These are phyloP conservation scores for Neopestalotiopsis rosae DNA, from an alignment of 2,329 filamentous ascomycete genomes.

Conservation along the genomic window DNA sequence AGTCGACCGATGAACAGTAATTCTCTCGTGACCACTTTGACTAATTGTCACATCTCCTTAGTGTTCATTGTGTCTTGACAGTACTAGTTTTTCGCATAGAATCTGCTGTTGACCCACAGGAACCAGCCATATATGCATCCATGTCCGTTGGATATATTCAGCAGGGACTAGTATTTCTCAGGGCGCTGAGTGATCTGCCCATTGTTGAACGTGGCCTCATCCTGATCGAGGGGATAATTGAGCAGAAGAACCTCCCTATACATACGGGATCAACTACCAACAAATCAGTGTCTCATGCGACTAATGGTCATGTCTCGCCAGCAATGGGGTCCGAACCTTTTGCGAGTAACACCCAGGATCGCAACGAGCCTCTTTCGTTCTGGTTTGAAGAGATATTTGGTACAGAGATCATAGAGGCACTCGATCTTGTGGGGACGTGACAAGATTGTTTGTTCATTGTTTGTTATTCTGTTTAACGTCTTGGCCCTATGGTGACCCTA, in stretches of 20 bases:
- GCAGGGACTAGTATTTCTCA: background rate
- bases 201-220: background rate
- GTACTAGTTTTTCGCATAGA: background rate
- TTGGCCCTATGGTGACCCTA: too few species aligned
- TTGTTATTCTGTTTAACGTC: background rate
- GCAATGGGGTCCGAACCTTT: too few species aligned
- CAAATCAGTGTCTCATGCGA: background rate
- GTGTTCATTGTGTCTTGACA: background rate
- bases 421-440: too few species aligned
- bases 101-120: background rate
- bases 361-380: too few species aligned
- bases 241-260: background rate
- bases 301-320: background rate
- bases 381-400: too few species aligned
- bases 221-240: background rate
- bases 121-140: background rate
- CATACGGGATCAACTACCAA: background rate
- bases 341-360: too few species aligned
- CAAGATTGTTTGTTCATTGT: background rate
- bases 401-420: too few species aligned
- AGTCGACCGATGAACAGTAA: background rate
- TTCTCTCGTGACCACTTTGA: background rate
- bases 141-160: background rate
- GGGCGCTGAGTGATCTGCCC: background rate
- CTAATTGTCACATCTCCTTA: background rate